Base-by-base conservation (phyloP, 208 protist genomes). In the Acanthamoeba rhysodes region DNA sequence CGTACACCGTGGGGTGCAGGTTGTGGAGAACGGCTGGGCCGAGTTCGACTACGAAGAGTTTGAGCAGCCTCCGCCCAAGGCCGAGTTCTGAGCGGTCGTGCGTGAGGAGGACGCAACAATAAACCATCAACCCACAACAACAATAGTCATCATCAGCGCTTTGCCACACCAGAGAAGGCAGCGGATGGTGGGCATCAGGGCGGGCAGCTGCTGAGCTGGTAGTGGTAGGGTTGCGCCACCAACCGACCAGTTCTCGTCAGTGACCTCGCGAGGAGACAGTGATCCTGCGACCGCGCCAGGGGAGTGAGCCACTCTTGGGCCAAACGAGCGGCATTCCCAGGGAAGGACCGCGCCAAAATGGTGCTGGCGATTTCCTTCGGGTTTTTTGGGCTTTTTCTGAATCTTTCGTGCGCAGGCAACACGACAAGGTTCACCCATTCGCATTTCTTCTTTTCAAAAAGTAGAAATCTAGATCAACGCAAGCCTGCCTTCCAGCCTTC, bases 31-130 rank as follows among this genome's bases (percentile, higher is more conserved):
- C 50, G 82, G 82, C 24, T 64, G 57, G 48, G 82, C 37, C n/a
- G 82, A 53, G 32, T 90, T 53, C 18, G 82, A 90, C 32, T 90
- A 64, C 8, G 48, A 90, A 32, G 48, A 53, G 48, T 48, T 57
- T 41, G 76, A 84, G 41, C 76, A 57, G 37, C 76, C 76, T 84
- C 76, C 76, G 22, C 22, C 76, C 48, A 55, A 84, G 48, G 76
- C 32, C 34, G 37, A 55, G 27, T 57, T 37, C 76, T 55, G 34
- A 59, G 18, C 14, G 55, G 55, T 18, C 22, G 18, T 24, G 18
- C n/a, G 0, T 59, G 55, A 59, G 18, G 55, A 59, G 18, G 18
- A 24, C 14, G 14, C 55, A 59, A 24, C 55, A 59, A 59, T 59
- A 59, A 59, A 59, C 55, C 55, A 18, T 18, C 55, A 50, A 50